Evolutionary conservation across 1,284 basidiomycete genomes (phyloP).

Genomic region (Volvariella surrecta): DNA sequence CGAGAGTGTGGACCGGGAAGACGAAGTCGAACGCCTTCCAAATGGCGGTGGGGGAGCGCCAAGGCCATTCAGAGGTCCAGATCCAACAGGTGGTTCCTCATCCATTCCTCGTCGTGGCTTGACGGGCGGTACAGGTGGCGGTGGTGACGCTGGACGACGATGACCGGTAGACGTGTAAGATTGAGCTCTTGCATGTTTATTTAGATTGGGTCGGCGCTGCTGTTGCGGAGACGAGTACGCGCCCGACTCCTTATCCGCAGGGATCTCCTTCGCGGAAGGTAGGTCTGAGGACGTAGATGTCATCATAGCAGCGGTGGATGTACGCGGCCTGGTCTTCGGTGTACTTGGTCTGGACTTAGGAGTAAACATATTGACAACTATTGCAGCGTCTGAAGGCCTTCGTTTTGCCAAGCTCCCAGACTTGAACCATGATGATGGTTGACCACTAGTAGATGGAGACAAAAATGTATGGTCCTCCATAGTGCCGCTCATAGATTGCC

Average conservation of each 20-base stretch:
- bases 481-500: background rate
- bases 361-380: background rate
- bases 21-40: no score
- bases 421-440: background rate
- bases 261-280: background rate
- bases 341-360: background rate
- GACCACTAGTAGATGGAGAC: background rate
- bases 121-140: no score
- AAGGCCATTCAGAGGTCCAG: no score
- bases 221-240: slow-evolving; percentile 4
- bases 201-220: background rate
- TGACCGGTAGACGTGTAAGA: background rate
- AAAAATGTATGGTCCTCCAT: background rate
- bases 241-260: background rate
- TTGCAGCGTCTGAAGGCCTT: background rate
- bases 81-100: background rate
- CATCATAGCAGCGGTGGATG: background rate
- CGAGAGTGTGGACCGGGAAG: no score
- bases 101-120: background rate
- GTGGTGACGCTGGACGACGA: background rate
- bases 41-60: no score
- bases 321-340: background rate
- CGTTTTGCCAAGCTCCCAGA: background rate
- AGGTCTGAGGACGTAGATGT: background rate
- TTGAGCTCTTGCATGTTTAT: background rate